Evolutionary conservation across 2,329 filamentous ascomycete species (phyloP).

Genomic region (Venturia effusa): DNA sequence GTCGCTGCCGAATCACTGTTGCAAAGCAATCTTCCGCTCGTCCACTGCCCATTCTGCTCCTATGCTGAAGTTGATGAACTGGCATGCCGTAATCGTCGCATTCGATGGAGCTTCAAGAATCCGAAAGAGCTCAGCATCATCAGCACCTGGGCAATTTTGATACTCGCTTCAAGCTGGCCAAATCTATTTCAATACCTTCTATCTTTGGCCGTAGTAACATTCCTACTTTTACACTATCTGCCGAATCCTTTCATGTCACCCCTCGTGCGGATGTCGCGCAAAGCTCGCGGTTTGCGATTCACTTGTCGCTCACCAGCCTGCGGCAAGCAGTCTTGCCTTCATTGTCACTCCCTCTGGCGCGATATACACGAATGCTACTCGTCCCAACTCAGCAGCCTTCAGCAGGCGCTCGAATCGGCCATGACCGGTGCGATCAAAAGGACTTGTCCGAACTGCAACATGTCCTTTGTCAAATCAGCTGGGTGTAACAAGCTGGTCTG

Average conservation of each 20-base stretch:
- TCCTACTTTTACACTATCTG: conserved; percentile 16
- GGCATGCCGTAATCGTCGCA: conserved; percentile 14
- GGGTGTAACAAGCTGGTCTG: conserved; percentile 98
- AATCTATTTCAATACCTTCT: conserved; percentile 22
- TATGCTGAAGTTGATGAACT: conserved; percentile 74
- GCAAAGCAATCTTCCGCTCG: conserved; percentile 61
- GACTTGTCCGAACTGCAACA: conserved; percentile 83
- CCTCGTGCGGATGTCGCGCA: conserved; percentile 52
- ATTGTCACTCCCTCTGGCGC: conserved; percentile 71
- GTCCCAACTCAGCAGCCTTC: conserved; percentile 66
- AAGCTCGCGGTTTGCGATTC: conserved; percentile 65
- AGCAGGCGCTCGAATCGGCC: conserved; percentile 82
- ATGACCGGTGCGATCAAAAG: conserved; percentile 92
- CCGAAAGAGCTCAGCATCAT: conserved; percentile 30
- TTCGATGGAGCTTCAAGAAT: conserved; percentile 16
- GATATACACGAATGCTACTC: conserved; percentile 89
- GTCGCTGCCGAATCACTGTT: conserved; percentile 66
- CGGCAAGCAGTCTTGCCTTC: conserved; percentile 61
- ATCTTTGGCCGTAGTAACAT: background rate
- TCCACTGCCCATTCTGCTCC: conserved; percentile 80
- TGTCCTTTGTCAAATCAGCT: conserved; percentile 82
- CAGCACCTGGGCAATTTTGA: conserved; percentile 34
- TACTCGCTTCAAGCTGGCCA: conserved; percentile 32
- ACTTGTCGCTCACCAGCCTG: conserved; percentile 63
- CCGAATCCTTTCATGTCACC: conserved; percentile 19